Evolutionary conservation across 495 filamentous ascomycete species (phyloP), one percentile per base, ranked within the genome.

Genomic region (Parachaetomium inaequale): DNA sequence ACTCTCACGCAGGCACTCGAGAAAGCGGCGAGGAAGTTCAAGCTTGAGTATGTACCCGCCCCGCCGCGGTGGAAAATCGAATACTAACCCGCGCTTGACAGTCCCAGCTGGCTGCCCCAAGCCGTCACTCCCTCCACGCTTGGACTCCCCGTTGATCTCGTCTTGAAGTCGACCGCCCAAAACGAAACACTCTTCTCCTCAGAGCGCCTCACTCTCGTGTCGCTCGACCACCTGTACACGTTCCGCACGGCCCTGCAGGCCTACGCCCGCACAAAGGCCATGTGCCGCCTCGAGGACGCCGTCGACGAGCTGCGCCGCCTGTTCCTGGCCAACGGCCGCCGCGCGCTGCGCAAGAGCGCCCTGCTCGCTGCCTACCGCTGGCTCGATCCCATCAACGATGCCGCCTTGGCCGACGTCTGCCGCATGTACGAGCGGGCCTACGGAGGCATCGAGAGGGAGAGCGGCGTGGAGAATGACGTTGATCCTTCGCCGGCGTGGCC

Each of bases 191-290:
- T 91, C 58, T 91, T 88, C 77, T 81, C 84, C 29, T 83, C 85
- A n/a, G 86, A 87, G 50, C 86, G 85, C 38, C 74, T 92, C 32
- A 88, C 83, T 1, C 71, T 91, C 32, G 73, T 91, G 0, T 84
- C 83, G 17, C 81, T 91, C 46, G 88, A 92, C 71, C 82, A 86
- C 59, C 77, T 90, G 66, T 90, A 89, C 73, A 89, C 83, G 46
- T 87, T 92, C 76, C 88, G 89, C 67, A 79, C 82, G 34, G 79
- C 84, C 5, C 78, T 90, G 3, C 82, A 83, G 58, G 78, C 82
- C 19, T 82, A 88, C 57, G 70, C 76, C 32, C 81, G 75, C 51
- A 74, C 80, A 38, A 71, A 71, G 10, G 84, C 84, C 21, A 79
- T 77, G 52, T 76, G 79, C 7, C 76, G 79, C 15, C 77, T 89